Base-by-base conservation (phyloP, 495 filamentous ascomycete species). In the Astrothelium subdiscretum region DNA sequence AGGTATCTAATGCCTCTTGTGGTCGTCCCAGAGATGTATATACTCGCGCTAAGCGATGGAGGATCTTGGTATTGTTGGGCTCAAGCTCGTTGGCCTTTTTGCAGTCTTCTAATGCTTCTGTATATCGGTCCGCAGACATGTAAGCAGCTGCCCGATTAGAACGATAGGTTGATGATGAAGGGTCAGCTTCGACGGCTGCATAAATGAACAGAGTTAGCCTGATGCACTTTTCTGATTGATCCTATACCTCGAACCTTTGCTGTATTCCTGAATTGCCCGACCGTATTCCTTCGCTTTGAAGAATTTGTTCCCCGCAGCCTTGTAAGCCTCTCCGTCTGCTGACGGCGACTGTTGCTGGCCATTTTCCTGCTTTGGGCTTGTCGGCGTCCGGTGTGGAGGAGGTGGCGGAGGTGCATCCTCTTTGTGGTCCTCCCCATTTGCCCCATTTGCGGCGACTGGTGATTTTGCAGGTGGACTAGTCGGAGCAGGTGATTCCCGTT, bases 71-170 rank as follows among this genome's bases (percentile, higher is more conserved):
- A 67, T 95, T 95, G 65, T 81, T 75, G 3, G 91, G 85, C 64
- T 96, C 90, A 27, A 95, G 75, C 59, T 91, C 88, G 40, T 87
- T 82, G 2, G 95, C 90, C 35, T 78, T 80, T 68, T 85, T 84
- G 67, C 88, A 89, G 71, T 97, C 94, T 43, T 92, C 89, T 57
- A 97, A 75, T 29, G 94, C 95, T 61, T 87, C 83, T 38, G 79
- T 69, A 70, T 83, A 97, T 67, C 85, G 83, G 62, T 85, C 84
- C 44, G 87, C 88, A 35, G 88, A 85, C 81, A 98, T 92, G 76
- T 88, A 88, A 13, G 94, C 95, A 6, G 94, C 94, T 29, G 95
- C 91, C 63, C 95, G 87, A 81, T 98, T 98, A 65, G 89, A 92
- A 43, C 95, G 84, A 72, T 96, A 98, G 32, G 92, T 96, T 18